Evolutionary conservation across 2,329 filamentous ascomycete genomes (phyloP), one percentile per base, ranked within the genome.

Genomic region (Canariomyces notabilis): DNA sequence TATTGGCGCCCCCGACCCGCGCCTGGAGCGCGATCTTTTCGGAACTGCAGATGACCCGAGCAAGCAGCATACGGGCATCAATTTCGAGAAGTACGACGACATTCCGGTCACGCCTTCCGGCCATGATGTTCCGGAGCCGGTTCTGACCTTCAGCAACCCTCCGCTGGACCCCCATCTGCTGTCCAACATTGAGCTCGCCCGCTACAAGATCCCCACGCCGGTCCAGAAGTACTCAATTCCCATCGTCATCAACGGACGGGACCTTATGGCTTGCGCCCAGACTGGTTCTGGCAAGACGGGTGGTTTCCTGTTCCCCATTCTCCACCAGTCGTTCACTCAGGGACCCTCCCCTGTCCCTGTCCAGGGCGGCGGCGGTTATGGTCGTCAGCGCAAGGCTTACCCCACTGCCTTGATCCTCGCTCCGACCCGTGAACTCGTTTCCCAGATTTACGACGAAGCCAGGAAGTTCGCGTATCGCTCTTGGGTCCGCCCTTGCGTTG

Each of bases 11-110:
- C 69, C 84, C 59, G 97, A 97, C 74, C 79, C 84, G 55, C 89
- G 91, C 59, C 57, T 95, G 37, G 93, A 98, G 79, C 90, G 90
- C 60, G 93, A 98, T 65, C 85, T 98, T 42, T 98, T 96, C 67
- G 93, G 93, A 63, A 76, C 85, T 41, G 75, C 84, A 59, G 91
- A 97, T 68, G 93, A 97, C 64, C 89, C 91, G 54, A 82, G 85
- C 57, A 97, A 96, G 79, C 87, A 95, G 69, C 87, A 94, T 63
- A 96, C 89, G 26, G 93, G 93, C 71, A 97, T 98, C 85, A 98
- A 98, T 80, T 98, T 98, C 67, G 85, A 95, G 75, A 98, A 98
- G 78, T 98, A 98, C 72, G 93, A 98, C 65, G 93, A 98, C 69
- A 98, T 98, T 57, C 93, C 93, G 45, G 93, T 98, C 56, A 93